Conservation (phyloP, 2,329 filamentous ascomycete genomes). For the Apiospora marii region DNA sequence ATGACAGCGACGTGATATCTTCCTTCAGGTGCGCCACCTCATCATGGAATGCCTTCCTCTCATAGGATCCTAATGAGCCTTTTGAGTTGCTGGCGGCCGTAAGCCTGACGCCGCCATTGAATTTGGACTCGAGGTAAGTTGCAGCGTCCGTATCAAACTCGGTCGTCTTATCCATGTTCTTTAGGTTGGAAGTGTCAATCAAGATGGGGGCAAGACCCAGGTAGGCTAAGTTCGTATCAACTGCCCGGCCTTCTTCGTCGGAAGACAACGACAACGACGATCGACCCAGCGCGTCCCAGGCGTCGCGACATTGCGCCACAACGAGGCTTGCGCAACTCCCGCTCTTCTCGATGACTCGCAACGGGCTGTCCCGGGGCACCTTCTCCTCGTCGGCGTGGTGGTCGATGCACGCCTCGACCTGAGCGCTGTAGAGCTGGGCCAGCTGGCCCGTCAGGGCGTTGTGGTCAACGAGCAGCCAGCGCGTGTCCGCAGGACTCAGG, state of each 20-base stretch:
- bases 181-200: constrained; percentile 75
- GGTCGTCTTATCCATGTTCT: constrained; percentile 68
- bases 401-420: constrained; percentile 74
- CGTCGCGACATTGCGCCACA: constrained; percentile 61
- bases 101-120: constrained; percentile 32
- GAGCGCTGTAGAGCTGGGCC: constrained; percentile 56
- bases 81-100: constrained; percentile 31
- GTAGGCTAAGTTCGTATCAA: constrained; percentile 68
- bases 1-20: constrained; percentile 66
- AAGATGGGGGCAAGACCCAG: constrained; percentile 75
- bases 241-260: constrained; percentile 40
- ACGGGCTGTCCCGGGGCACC: constrained; percentile 54
- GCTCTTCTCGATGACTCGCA: constrained; percentile 68
- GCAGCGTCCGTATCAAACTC: constrained; percentile 66
- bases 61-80: constrained; percentile 47
- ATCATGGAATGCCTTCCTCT: constrained; percentile 63
- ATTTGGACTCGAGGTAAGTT: constrained; percentile 62
- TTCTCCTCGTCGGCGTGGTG: constrained; percentile 78
- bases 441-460: constrained; percentile 74
- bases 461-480: constrained; percentile 82
- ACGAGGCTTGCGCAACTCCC: constrained; percentile 80
- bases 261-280: not conserved
- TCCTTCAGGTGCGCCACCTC: constrained; percentile 71
- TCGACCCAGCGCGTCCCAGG: constrained; percentile 55
- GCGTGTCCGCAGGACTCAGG: constrained; percentile 62